Evolutionary conservation across 805 yeast species (phyloP), one percentile per base, ranked within the genome.

Genomic region (Kazachstania bromeliacearum): DNA sequence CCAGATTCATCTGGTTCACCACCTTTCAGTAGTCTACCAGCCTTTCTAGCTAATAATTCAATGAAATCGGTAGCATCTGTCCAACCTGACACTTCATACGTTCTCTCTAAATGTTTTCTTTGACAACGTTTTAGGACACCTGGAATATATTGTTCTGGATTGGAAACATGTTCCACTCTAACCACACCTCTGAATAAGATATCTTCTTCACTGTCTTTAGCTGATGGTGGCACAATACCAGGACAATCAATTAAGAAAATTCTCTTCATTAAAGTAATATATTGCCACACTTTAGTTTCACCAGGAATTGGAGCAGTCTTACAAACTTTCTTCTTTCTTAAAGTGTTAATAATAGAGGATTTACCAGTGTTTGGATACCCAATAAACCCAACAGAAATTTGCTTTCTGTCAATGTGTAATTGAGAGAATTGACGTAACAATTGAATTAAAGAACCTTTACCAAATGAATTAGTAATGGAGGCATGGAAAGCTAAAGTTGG

Each of bases 301-400:
- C 98, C 98, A 21, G 98, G 98, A 51, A 89, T 87, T 33, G 98
- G 98, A 2, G 98, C 98, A 33, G 89, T 97, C 31, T 73, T 79
- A 66, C 97, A 92, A 32, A 89, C 98, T 66, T 89, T 92, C 73
- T 92, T 92, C 60, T 79, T 78, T 57, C 96, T 77, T 50, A 89
- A 67, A 2, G 97, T 88, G 65, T 89, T 89, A 54, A 89, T 89
- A 47, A 89, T 85, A 28, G 95, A 84, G 1, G 97, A 89, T 59
- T 89, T 89, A 47, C 98, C 98, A n/a, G 96, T 82, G 57, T 89
- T 89, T 47, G 98, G 98, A 59, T 92, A 89, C 12, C 98, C 98
- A 55, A 89, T 88, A 52, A 89, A 84, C 3, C 98, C 98, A 40
- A 89, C 96, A 15, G 96, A 87, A 37, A 89, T 87, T 62, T 89